phyloP scores from a whole-genome alignment of 257 asterid species.

The Datura wrightii region DNA sequence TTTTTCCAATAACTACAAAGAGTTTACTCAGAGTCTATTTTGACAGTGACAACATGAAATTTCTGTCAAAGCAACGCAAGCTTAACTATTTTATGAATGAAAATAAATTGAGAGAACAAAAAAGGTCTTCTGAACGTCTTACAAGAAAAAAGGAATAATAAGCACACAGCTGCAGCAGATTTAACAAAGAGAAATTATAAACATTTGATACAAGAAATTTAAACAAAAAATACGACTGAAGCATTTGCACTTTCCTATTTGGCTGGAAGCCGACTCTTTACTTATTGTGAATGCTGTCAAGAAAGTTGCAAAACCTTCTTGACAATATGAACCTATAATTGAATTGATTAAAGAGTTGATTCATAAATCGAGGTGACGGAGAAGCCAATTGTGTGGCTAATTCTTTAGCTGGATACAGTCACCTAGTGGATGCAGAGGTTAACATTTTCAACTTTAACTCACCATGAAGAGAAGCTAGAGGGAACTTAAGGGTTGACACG shows the following conservation, averaged over 20 bases:
- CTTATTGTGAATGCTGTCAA: neutral
- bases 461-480: neutral
- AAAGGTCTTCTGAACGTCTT: neutral
- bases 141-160: neutral
- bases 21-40: no score
- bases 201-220: neutral
- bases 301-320: neutral
- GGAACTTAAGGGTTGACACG: neutral
- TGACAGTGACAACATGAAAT: neutral
- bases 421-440: neutral
- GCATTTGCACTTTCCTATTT: neutral
- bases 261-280: neutral
- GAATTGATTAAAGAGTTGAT: neutral
- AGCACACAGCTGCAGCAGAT: neutral
- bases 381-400: neutral
- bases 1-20: neutral
- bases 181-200: conserved; percentile 4
- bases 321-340: neutral
- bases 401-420: neutral
- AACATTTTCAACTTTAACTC: neutral
- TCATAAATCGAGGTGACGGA: neutral
- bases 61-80: neutral
- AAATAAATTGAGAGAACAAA: neutral
- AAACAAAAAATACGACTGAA: neutral
- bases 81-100: neutral